phyloP scores from a whole-genome alignment of 1,284 basidiomycete genomes.

The Bjerkandera adusta region DNA sequence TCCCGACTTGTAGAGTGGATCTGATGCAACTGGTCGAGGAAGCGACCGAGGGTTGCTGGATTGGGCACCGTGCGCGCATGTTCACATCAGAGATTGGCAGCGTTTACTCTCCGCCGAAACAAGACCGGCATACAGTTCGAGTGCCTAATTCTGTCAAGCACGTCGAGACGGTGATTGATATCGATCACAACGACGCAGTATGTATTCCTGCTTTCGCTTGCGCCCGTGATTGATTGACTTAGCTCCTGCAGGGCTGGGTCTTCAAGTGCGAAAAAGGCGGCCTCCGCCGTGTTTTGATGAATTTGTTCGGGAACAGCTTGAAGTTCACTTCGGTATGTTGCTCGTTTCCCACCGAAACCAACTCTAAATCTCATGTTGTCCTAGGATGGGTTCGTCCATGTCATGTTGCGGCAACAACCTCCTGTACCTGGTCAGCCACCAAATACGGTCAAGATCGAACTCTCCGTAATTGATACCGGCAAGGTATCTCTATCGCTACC shows the following conservation, averaged over 20 bases:
- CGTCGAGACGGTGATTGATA: conserved; percentile 88
- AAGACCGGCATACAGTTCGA: conserved; percentile 40
- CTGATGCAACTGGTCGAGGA: conserved; percentile 91
- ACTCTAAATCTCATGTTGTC: neutral
- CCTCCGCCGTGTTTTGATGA: conserved; percentile 91
- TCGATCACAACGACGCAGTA: conserved; percentile 71
- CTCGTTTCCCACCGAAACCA: neutral
- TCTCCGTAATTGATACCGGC: conserved; percentile 88
- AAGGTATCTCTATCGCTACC: conserved; percentile 48
- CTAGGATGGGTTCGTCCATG: conserved; percentile 85
- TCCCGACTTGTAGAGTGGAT: conserved; percentile 58
- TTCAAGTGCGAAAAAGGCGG: conserved; percentile 92
- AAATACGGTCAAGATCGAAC: conserved; percentile 74
- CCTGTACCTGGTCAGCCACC: conserved; percentile 46
- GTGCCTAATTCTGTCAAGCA: conserved; percentile 17
- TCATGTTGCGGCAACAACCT: conserved; percentile 77
- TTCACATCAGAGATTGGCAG: conserved; percentile 84
- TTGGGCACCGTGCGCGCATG: conserved; percentile 84
- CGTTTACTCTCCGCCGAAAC: conserved; percentile 83
- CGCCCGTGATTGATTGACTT: neutral
- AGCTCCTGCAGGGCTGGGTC: conserved; percentile 71
- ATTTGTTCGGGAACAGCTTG: conserved; percentile 91
- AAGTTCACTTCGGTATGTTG: conserved; percentile 80
- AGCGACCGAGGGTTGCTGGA: conserved; percentile 94
- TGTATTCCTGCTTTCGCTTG: conserved; percentile 16